Evolutionary conservation across 768 basidiomycete species (phyloP).

Genomic region (Calvatia gigantea): DNA sequence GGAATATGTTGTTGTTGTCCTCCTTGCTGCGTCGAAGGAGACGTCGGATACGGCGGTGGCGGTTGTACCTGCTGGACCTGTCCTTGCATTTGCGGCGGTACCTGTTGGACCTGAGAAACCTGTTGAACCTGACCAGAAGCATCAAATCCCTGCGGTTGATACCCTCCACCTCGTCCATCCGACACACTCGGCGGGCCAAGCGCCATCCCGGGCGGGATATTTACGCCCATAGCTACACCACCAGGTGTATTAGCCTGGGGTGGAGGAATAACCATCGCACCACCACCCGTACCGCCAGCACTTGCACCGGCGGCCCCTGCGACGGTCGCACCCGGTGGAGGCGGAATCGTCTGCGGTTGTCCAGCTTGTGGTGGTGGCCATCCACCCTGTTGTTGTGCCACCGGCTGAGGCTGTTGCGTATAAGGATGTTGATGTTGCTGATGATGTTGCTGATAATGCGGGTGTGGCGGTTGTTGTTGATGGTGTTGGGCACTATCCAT

Average conservation of each 20-base stretch:
- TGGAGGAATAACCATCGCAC: background rate
- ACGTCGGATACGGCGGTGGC: constrained; percentile 10
- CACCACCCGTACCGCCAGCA: background rate
- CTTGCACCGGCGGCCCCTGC: constrained; percentile 13
- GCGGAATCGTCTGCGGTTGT: constrained; percentile 27
- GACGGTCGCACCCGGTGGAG: constrained; percentile 27
- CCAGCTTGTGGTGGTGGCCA: constrained; percentile 30
- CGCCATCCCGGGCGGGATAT: constrained; percentile 16
- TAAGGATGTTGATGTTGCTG: constrained; percentile 10
- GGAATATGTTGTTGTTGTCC: constrained; percentile 15
- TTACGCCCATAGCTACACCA: constrained; percentile 16
- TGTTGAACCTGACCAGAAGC: too few relatives aligned
- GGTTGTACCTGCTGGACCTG: constrained; percentile 16
- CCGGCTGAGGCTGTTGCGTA: constrained; percentile 6
- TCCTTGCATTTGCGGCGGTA: constrained; percentile 17
- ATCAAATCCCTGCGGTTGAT: constrained; percentile 22
- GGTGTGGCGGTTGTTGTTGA: constrained; percentile 24
- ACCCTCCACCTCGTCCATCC: constrained; percentile 28
- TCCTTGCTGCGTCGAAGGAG: constrained; percentile 11
- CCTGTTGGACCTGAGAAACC: too few relatives aligned
- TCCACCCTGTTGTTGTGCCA: constrained; percentile 16
- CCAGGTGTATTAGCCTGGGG: constrained; percentile 11
- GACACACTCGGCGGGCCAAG: constrained; percentile 27
- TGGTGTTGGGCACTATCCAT: constrained; percentile 16
- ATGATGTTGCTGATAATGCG: constrained; percentile 17